Percentiles rank a stretch among this genome's conserved stretches.
phyloP scores from a whole-genome alignment of 768 basidiomycete genomes.

The Suillus subluteus region DNA sequence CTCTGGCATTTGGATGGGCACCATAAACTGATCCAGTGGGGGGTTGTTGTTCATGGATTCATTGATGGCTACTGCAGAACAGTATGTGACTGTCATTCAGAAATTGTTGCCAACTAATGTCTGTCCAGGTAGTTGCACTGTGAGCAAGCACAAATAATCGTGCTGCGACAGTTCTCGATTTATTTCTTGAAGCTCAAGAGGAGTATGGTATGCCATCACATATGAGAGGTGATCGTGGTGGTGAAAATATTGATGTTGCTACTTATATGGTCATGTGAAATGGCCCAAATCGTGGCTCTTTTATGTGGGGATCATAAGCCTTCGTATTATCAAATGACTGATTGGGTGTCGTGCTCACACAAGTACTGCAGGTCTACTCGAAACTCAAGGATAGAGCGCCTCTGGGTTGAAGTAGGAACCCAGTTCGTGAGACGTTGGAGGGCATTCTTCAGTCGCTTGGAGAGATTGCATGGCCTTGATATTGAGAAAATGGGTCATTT shows the following conservation, averaged over 20 bases:
- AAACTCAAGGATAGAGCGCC: constrained; percentile 47
- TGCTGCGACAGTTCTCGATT: constrained; percentile 25
- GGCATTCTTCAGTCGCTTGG: constrained; percentile 44
- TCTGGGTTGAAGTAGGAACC: constrained; percentile 47
- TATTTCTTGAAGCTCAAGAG: constrained; percentile 24
- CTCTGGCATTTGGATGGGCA: constrained; percentile 31
- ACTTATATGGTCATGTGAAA: constrained; percentile 30
- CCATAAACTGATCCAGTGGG: constrained; percentile 30
- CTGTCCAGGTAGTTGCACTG: constrained; percentile 25
- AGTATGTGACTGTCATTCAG: too few relatives aligned
- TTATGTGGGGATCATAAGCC: constrained; percentile 33
- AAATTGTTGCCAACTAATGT: too few relatives aligned
- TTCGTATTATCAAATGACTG: too few relatives aligned
- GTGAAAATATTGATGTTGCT: constrained; percentile 33
- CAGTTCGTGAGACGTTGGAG: constrained; percentile 45
- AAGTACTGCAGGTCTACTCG: constrained; percentile 33
- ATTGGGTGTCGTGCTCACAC: background rate
- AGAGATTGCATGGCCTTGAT: constrained; percentile 39
- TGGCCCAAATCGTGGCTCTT: constrained; percentile 27
- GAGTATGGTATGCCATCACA: constrained; percentile 25
- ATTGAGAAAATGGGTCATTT: constrained; percentile 34
- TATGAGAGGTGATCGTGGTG: constrained; percentile 31
- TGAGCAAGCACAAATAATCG: constrained; percentile 30
- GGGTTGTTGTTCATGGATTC: constrained; percentile 29
- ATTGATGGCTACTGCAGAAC: constrained; percentile 37